Conservation (phyloP, 148 eudicot species). For the Fagopyrum esculentum region DNA sequence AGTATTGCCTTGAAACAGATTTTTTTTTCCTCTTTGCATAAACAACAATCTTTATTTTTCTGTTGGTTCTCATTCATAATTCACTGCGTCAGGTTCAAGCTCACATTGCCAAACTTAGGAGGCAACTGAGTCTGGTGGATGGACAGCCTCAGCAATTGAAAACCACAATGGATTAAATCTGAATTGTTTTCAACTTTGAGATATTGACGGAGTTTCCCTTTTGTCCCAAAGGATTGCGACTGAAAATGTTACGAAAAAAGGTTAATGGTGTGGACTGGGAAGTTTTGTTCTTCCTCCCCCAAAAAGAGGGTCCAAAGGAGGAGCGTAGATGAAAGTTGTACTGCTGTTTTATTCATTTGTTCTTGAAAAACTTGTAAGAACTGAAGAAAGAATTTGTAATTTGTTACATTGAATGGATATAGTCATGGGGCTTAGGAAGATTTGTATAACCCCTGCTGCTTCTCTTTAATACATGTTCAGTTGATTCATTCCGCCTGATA, state of each 20-base stretch:
- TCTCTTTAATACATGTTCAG: neutral
- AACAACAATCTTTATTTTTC: neutral
- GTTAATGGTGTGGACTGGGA: neutral
- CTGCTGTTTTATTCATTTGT: constrained; percentile 1
- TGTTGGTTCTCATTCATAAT: neutral
- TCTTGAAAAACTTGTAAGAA: constrained; percentile 1
- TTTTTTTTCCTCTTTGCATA: neutral
- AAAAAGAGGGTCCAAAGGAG: neutral
- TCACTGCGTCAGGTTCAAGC: constrained; percentile 44
- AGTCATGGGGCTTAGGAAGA: neutral
- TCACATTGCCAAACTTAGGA: constrained; percentile 65
- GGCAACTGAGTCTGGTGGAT: constrained; percentile 65
- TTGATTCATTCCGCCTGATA: neutral
- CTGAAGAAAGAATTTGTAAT: neutral
- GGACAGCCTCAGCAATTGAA: constrained; percentile 54
- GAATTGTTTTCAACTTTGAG: neutral
- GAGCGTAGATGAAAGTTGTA: neutral
- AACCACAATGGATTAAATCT: constrained; percentile 31
- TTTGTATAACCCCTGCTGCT: neutral
- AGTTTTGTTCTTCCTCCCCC: constrained; percentile 2
- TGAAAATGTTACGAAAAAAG: neutral
- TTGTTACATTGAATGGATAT: neutral
- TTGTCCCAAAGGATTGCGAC: neutral
- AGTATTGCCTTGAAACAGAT: neutral
- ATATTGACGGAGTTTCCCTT: neutral